Base-by-base conservation (phyloP, 805 yeast species). In the Barnettozyma pratensis region DNA sequence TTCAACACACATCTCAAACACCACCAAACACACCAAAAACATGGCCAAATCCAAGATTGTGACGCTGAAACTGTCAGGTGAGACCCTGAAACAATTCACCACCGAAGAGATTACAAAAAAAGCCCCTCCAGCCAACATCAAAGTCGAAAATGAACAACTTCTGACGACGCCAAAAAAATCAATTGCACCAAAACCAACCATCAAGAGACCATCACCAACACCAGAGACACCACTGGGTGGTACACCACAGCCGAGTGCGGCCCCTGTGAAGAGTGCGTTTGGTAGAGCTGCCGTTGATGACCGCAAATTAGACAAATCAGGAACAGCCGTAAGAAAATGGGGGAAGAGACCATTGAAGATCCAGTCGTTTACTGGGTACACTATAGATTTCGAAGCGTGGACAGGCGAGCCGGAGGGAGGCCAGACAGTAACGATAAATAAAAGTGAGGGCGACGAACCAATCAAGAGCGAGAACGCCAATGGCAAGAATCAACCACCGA, bases 291-390 rank as follows among this genome's bases (percentile, higher is more conserved):
- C 47, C 2, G 35, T 44, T 10, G 49, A 53, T n/a, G 56, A 54
- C 25, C 48, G 52, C 39, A 52, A 52, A 40, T 58, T 77, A 30
- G 79, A 76, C 51, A 68, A 74, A 25, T 58, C 70, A 26, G 76
- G 76, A 4, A 64, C 58, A 36, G 71, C 72, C 14, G 68, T 73
- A 42, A 63, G 80, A 41, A 65, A 64, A 48, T 77, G 82, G 82
- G 52, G 48, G 8, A 69, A 69, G 50, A 58, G 62, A 41, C 71
- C 71, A 1, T 46, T 75, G 8, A 59, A 60, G 10, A 57, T 77
- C 37, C 69, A 67, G 48, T 67, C 73, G 28, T 76, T 77, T 51
- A 74, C 80, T 0, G 79, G 80, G 5, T 69, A 65, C 49, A 61
- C 57, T 27, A 69, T 69, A 53, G 52, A 60, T 2, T 57, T 73